These are phyloP conservation scores for Triangularia verruculosa DNA, from an alignment of 2,329 filamentous ascomycete species.

Conservation along the genomic window DNA sequence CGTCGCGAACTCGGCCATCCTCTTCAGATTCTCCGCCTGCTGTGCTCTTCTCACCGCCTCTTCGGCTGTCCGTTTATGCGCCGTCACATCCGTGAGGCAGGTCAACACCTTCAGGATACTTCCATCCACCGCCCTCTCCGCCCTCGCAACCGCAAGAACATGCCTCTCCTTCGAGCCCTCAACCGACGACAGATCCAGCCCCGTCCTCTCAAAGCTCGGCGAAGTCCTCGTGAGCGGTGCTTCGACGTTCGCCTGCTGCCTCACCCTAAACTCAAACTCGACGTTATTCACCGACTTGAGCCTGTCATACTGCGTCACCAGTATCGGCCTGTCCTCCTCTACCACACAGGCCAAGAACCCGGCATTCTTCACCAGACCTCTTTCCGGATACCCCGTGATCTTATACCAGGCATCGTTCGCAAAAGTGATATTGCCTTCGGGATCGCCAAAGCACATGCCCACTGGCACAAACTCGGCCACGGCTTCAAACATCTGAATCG, in stretches of 20 bases:
- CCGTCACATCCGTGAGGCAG: constrained; percentile 50
- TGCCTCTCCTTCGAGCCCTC: constrained; percentile 39
- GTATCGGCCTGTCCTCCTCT: constrained; percentile 44
- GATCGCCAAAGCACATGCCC: constrained; percentile 69
- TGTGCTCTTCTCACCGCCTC: constrained; percentile 49
- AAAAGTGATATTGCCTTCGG: constrained; percentile 62
- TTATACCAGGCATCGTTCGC: constrained; percentile 66
- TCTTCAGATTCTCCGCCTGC: constrained; percentile 51
- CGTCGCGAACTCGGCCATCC: constrained; percentile 53
- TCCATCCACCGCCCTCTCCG: constrained; percentile 44
- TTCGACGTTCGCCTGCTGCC: constrained; percentile 27
- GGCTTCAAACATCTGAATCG: constrained; percentile 63
- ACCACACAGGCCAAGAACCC: constrained; percentile 45
- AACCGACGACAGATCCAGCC: constrained; percentile 34
- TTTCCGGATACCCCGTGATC: constrained; percentile 45
- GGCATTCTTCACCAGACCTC: constrained; percentile 28
- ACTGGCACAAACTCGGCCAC: constrained; percentile 73
- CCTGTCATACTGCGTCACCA: constrained; percentile 42
- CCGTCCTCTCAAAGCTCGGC: constrained; percentile 37
- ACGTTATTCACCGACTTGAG: constrained; percentile 38
- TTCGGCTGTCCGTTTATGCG: constrained; percentile 48
- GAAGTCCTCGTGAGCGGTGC: constrained; percentile 33
- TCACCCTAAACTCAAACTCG: constrained; percentile 48
- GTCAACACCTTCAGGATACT: constrained; percentile 45
- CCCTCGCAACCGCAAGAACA: constrained; percentile 47